Evolutionary conservation across 75 land plant species (phyloP), one percentile per base, ranked within the genome.

Genomic region (Adiantum capillusveneris): DNA sequence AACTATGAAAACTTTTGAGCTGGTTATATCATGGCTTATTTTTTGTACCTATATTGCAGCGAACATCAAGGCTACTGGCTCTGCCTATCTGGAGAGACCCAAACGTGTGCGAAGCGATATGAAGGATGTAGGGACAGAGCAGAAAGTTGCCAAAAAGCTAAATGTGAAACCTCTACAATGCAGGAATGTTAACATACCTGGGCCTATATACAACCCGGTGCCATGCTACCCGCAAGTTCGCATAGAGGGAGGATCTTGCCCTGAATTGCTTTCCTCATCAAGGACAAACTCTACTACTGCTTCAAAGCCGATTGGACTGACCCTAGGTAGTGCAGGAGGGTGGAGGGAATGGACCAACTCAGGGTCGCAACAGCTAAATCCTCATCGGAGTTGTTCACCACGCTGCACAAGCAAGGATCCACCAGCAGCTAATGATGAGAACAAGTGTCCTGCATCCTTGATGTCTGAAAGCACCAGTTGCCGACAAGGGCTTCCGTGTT

Each of bases 311-410:
- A 49, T 51, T 14, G 52, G 58, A 22, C 25, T 64, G 13, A 64
- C 31, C 0, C 65, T 64, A 0, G 59, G 65, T 11, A 34, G 41
- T 22, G 30, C 53, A 31, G 75, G 75, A 29, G 76, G 76, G 20
- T 74, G 76, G 76, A 61, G 76, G 41, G 76, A 74, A 54, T 74
- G 76, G 76, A 63, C 42, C 25, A 64, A 41, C 25, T 16, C 60
- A 1, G 36, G 30, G n/a, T 64, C 65, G 7, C 25, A 54, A 27
- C 49, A 46, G 21, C 49, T 6, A 17, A 20, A 17, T 20, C 21
- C 49, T 46, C 21, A 20, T 3, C n/a, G 49, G 6, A 17, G 14
- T 5, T 17, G 21, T 20, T 6, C 6, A 46, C 14, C 49, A 6
- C 21, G 17, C 2, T 17, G 49, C 3, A 14, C 5, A 46, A 20